These are phyloP conservation scores for Taphrina wiesneri DNA, from an alignment of 1,139 yeast species.

Conservation along the genomic window DNA sequence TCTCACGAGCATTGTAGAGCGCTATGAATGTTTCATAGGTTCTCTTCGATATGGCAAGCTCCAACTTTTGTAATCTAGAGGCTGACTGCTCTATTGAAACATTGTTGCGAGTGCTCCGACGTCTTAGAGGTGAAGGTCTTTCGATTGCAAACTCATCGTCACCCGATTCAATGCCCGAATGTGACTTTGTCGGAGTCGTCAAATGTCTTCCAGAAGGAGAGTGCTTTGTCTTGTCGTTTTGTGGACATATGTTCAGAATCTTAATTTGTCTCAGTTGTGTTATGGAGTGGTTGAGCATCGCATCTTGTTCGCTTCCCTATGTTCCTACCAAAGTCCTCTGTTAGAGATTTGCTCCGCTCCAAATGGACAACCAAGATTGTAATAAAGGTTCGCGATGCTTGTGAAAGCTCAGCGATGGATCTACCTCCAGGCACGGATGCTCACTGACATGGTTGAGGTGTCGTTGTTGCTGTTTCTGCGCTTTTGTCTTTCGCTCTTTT, in stretches of 20 bases:
- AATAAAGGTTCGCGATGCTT: too few species aligned
- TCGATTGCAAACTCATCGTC: not conserved
- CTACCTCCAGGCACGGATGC: too few species aligned
- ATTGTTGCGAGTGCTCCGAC: constrained; percentile 26
- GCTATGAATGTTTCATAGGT: constrained; percentile 12
- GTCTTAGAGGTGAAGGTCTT: constrained; percentile 16
- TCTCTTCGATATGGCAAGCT: constrained; percentile 4
- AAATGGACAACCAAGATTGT: too few species aligned
- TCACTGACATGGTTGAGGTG: too few species aligned
- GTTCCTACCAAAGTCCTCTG: too few species aligned
- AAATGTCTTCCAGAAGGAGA: not conserved
- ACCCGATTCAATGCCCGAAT: not conserved
- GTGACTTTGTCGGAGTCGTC: not conserved
- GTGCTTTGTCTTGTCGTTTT: not conserved
- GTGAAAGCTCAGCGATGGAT: too few species aligned
- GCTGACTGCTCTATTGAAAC: not conserved
- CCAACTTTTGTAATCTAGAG: constrained; percentile 3
- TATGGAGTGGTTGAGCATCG: constrained; percentile 32
- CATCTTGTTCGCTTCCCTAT: constrained; percentile 7
- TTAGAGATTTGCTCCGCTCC: too few species aligned
- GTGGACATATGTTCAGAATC: constrained; percentile 4
- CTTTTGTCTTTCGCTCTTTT: not conserved
- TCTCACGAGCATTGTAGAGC: not conserved
- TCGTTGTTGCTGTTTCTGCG: too few species aligned
- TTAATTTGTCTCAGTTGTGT: constrained; percentile 26